These are phyloP conservation scores for Mycena amicta DNA, from an alignment of 768 basidiomycete species.

Conservation along the genomic window DNA sequence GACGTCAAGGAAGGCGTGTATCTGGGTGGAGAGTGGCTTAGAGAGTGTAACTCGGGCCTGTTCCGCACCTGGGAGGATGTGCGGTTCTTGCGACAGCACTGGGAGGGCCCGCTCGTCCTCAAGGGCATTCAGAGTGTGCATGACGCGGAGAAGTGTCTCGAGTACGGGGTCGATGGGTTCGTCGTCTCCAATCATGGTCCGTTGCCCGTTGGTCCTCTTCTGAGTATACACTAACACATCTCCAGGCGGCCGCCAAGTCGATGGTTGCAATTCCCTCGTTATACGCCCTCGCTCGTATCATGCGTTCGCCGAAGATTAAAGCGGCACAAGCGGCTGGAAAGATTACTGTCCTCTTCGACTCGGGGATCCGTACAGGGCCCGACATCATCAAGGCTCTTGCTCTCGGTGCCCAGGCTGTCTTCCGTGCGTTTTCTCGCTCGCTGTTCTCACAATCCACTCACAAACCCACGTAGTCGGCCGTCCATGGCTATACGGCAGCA, in stretches of 20 bases:
- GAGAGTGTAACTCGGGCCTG: slow-evolving; percentile 61
- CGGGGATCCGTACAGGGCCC: slow-evolving; percentile 79
- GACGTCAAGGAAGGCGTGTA: slow-evolving; percentile 39
- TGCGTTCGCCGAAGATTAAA: slow-evolving; percentile 59
- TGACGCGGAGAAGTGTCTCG: slow-evolving; percentile 73
- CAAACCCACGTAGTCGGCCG: slow-evolving; percentile 55
- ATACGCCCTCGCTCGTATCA: slow-evolving; percentile 69
- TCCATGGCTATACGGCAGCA: slow-evolving; percentile 75
- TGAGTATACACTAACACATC: too few relatives aligned
- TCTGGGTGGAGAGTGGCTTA: slow-evolving; percentile 65
- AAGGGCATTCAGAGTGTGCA: slow-evolving; percentile 74
- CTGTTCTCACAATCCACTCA: neutral
- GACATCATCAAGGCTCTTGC: slow-evolving; percentile 87
- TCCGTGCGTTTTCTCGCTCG: slow-evolving; percentile 50
- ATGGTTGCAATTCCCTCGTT: slow-evolving; percentile 78
- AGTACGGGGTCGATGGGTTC: slow-evolving; percentile 69
- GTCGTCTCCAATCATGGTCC: slow-evolving; percentile 81
- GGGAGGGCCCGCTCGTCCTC: slow-evolving; percentile 76
- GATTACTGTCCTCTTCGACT: slow-evolving; percentile 74
- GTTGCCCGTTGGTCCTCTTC: slow-evolving; percentile 8
- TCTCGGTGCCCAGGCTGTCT: slow-evolving; percentile 80
- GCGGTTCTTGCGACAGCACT: slow-evolving; percentile 65
- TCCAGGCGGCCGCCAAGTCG: slow-evolving; percentile 71
- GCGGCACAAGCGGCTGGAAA: slow-evolving; percentile 61
- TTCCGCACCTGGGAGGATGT: slow-evolving; percentile 76